Evolutionary conservation across 495 filamentous ascomycete species (phyloP).

Genomic region (Hypoxylon rickii): DNA sequence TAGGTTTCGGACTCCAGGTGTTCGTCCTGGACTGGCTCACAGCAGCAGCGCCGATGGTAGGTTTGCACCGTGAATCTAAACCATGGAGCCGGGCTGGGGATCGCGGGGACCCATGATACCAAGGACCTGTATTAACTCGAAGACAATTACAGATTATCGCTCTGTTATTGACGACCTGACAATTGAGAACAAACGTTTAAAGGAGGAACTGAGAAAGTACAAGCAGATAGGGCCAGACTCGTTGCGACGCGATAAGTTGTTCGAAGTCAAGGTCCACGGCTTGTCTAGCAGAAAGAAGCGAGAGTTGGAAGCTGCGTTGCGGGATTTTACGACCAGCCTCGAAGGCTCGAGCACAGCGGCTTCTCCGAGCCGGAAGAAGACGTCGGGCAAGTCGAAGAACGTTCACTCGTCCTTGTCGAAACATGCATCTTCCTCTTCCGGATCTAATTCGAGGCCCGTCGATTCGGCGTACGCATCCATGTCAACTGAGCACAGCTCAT

Average conservation of each 20-base stretch:
- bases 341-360: conserved; percentile 47
- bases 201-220: conserved; percentile 68
- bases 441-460: conserved; percentile 58
- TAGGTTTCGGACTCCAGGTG: conserved; percentile 24
- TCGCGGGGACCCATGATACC: background rate
- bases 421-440: conserved; percentile 54
- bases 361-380: conserved; percentile 40
- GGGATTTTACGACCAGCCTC: conserved; percentile 64
- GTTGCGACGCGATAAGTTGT: conserved; percentile 67
- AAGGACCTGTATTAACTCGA: background rate
- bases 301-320: conserved; percentile 72
- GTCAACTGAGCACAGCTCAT: conserved; percentile 57
- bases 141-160: conserved; percentile 5
- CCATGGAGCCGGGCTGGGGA: background rate
- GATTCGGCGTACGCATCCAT: conserved; percentile 80
- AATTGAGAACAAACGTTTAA: conserved; percentile 71
- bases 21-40: conserved; percentile 40
- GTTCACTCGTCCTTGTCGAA: conserved; percentile 46
- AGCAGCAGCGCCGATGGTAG: conserved; percentile 29
- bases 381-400: conserved; percentile 38
- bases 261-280: conserved; percentile 75
- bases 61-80: background rate
- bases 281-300: conserved; percentile 67
- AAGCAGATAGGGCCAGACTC: conserved; percentile 64
- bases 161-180: conserved; percentile 73